Base-by-base conservation (phyloP, 2,329 filamentous ascomycete species). In the Venturia oleaginea region DNA sequence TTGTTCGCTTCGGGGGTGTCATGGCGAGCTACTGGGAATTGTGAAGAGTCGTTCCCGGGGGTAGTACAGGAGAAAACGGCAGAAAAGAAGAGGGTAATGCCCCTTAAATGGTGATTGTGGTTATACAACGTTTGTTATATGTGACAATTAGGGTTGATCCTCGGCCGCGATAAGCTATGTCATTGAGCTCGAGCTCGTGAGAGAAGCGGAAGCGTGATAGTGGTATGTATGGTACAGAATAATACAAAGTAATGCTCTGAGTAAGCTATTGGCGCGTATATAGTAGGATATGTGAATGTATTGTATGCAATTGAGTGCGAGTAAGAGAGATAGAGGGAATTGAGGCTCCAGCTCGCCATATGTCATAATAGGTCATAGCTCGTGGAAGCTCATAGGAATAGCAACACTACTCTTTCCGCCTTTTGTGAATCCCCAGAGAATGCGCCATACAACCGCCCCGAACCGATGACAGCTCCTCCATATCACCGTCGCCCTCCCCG, bases 1-100 rank as follows among this genome's bases (percentile, higher is more conserved):
- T 69, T 8, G 63, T 48, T 30, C 54, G 38, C 61, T 68, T 68
- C 11, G 55, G 24, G 15, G 54, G 13, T 27, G 55, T 34, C 63
- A 64, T 64, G 59, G n/a, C n/a, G 27, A 10, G 17, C 17, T 32
- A 6, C 19, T 57, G 27, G 13, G 5, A 19, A 27, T 10, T 51
- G n/a, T 24, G 24, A 17, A 27, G 24, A 8, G 3, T 24, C n/a
- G 27, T 4, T 27, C 2, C 34, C 4, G 24, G 24, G 6, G 48
- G 7, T 4, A 32, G 27, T n/a, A 7, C 3, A 32, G 1, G 4
- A 5, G 11, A 55, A 13, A 24, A 17, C 3, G 40, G 3, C 15
- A 17, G 40, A n/a, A 3, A 13, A 17, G 13, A 43, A 5, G n/a
- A 43, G 40, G 15, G 3, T 6, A n/a, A 17, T 13, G 38, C 10